A percentile compares a stretch with the other conserved stretches of the same genome.
phyloP scores from a whole-genome alignment of 1,284 basidiomycete genomes.

The Irpex sp. region DNA sequence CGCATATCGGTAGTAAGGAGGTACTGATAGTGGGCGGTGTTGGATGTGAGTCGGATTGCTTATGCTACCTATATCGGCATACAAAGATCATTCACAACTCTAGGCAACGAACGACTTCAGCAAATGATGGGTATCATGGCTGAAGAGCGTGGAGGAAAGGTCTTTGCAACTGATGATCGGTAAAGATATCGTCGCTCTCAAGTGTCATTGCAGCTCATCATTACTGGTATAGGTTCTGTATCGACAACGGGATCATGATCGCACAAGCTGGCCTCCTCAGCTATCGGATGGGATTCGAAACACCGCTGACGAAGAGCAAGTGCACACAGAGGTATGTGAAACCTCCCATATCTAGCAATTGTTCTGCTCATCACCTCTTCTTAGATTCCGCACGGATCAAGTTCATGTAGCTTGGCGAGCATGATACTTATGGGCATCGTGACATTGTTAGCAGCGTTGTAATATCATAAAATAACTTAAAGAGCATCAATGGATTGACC shows the following conservation, averaged over 20 bases:
- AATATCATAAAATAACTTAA: background rate
- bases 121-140: constrained; percentile 99
- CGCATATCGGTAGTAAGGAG: constrained; percentile 94
- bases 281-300: constrained; percentile 88
- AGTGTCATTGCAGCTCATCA: background rate
- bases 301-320: constrained; percentile 74
- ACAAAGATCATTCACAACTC: background rate
- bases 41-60: constrained; percentile 68
- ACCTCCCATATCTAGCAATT: background rate
- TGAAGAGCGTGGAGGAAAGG: constrained; percentile 79
- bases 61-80: background rate
- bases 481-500: background rate
- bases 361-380: constrained; percentile 1
- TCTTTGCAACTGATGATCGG: constrained; percentile 98
- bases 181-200: constrained; percentile 31
- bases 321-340: constrained; percentile 80
- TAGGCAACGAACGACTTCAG: constrained; percentile 90
- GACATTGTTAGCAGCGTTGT: background rate
- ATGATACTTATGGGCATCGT: constrained; percentile 23
- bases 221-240: constrained; percentile 75
- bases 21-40: constrained; percentile 98
- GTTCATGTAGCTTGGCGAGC: constrained; percentile 85
- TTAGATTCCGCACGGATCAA: constrained; percentile 88
- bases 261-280: constrained; percentile 95
- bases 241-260: constrained; percentile 99